Evolutionary conservation across 768 basidiomycete species (phyloP).

Genomic region (Galerina marginata): DNA sequence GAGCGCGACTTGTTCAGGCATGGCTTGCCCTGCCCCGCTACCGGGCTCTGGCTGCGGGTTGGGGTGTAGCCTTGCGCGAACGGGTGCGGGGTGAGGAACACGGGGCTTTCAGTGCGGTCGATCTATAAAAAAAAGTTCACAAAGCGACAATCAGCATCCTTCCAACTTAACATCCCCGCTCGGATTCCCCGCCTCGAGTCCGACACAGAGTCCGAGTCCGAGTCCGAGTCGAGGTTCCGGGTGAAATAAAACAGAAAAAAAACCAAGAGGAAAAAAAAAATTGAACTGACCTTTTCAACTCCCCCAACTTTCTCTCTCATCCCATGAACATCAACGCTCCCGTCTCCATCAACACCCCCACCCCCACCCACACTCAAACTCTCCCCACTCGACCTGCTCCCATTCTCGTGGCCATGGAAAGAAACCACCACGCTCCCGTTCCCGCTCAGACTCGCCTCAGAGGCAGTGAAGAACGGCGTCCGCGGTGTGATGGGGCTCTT

Average conservation of each 20-base stretch:
- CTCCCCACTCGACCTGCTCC: background rate
- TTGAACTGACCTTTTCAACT: background rate
- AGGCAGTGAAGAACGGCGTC: conserved; percentile 17
- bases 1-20: background rate
- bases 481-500: conserved; percentile 15
- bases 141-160: too few relatives aligned
- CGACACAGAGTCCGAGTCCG: too few relatives aligned
- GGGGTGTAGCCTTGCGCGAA: too few relatives aligned
- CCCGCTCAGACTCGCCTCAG: conserved; percentile 3
- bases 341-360: background rate
- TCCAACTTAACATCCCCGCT: too few relatives aligned
- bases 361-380: background rate
- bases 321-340: background rate
- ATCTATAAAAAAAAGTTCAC: too few relatives aligned
- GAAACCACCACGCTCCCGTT: background rate
- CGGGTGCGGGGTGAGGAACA: too few relatives aligned
- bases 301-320: background rate
- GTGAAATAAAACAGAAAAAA: background rate
- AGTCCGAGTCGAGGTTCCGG: too few relatives aligned
- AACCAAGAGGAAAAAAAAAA: background rate
- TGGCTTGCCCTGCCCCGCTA: background rate
- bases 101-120: too few relatives aligned
- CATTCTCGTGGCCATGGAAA: background rate
- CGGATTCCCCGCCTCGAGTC: too few relatives aligned
- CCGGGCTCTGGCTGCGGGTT: background rate